Percentiles rank a stretch among this genome's conserved stretches.
Conservation (phyloP, 1,139 yeast genomes). For the Blastobotrys capitulatus region DNA sequence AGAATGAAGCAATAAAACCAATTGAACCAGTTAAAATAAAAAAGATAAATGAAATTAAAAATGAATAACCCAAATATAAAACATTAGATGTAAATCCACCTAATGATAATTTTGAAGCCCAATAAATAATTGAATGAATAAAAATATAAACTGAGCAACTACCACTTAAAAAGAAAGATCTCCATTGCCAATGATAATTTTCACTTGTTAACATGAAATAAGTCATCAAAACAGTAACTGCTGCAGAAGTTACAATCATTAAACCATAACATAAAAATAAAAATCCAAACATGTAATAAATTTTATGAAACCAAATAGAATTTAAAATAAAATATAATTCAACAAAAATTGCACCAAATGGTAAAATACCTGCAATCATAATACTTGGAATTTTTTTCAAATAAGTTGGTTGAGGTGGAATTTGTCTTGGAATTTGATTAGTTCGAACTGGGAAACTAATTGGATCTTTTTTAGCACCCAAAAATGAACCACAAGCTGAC, state of each 20-base stretch:
- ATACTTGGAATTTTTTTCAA: conserved; percentile 62
- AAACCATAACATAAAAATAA: conserved; percentile 79
- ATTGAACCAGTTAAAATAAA: conserved; percentile 85
- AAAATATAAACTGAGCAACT: conserved; percentile 84
- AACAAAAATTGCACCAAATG: conserved; percentile 91
- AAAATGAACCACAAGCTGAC: conserved; percentile 70
- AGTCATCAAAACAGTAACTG: conserved; percentile 74
- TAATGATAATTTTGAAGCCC: conserved; percentile 48
- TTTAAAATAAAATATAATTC: conserved; percentile 86
- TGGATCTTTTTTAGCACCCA: conserved; percentile 63
- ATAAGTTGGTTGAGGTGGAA: conserved; percentile 88
- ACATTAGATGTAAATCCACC: conserved; percentile 74
- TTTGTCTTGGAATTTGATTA: conserved; percentile 88
- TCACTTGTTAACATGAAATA: conserved; percentile 86
- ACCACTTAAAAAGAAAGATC: conserved; percentile 81
- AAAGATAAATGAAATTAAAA: conserved; percentile 60
- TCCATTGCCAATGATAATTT: conserved; percentile 98
- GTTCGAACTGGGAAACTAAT: conserved; percentile 75
- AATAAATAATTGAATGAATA: conserved; percentile 64
- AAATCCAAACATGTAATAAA: conserved; percentile 97
- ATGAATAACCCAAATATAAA: conserved; percentile 80
- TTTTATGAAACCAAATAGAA: conserved; percentile 90
- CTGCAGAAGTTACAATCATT: conserved; percentile 74
- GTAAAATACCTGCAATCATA: conserved; percentile 82
- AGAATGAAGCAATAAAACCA: conserved; percentile 72